A percentile compares a stretch with the other conserved stretches of the same genome.
Evolutionary conservation across 495 filamentous ascomycete genomes (phyloP).

Genomic region (Talaromyces thailandensis): DNA sequence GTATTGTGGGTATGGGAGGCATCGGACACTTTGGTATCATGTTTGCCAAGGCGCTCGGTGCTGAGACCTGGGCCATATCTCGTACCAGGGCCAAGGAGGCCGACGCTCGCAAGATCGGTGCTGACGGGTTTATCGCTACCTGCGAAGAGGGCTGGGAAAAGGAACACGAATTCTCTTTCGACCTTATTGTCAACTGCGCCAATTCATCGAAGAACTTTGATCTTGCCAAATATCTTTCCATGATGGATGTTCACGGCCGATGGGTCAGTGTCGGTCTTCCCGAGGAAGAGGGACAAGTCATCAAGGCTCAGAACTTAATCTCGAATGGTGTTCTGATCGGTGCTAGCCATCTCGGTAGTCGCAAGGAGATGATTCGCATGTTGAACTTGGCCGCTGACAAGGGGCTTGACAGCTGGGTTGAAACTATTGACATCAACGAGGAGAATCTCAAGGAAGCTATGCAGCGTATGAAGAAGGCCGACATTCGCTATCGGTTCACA

Average conservation of each 20-base stretch:
- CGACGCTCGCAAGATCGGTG: slow-evolving; percentile 59
- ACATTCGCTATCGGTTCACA: slow-evolving; percentile 61
- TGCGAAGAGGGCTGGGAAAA: slow-evolving; percentile 56
- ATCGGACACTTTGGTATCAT: slow-evolving; percentile 66
- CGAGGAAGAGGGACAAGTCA: slow-evolving; percentile 62
- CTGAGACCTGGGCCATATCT: slow-evolving; percentile 62
- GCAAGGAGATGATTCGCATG: slow-evolving; percentile 77
- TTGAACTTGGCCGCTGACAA: slow-evolving; percentile 72
- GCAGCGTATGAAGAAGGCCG: slow-evolving; percentile 57
- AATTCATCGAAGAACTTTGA: slow-evolving; percentile 62
- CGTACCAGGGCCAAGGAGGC: slow-evolving; percentile 58
- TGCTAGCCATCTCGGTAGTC: slow-evolving; percentile 71
- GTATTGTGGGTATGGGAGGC: slow-evolving; percentile 69
- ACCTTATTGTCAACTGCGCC: slow-evolving; percentile 66
- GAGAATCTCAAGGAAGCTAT: slow-evolving; percentile 62
- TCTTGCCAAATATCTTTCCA: slow-evolving; percentile 60
- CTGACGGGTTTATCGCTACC: slow-evolving; percentile 65
- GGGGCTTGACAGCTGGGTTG: slow-evolving; percentile 72
- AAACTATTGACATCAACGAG: slow-evolving; percentile 63
- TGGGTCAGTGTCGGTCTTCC: slow-evolving; percentile 82
- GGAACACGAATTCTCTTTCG: slow-evolving; percentile 43
- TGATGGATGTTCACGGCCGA: slow-evolving; percentile 74
- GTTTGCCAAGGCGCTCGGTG: slow-evolving; percentile 63
- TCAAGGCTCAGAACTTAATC: slow-evolving; percentile 71
- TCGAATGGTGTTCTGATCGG: slow-evolving; percentile 72